phyloP scores from a whole-genome alignment of 2,329 filamentous ascomycete genomes.

The Colletotrichum coccodes region DNA sequence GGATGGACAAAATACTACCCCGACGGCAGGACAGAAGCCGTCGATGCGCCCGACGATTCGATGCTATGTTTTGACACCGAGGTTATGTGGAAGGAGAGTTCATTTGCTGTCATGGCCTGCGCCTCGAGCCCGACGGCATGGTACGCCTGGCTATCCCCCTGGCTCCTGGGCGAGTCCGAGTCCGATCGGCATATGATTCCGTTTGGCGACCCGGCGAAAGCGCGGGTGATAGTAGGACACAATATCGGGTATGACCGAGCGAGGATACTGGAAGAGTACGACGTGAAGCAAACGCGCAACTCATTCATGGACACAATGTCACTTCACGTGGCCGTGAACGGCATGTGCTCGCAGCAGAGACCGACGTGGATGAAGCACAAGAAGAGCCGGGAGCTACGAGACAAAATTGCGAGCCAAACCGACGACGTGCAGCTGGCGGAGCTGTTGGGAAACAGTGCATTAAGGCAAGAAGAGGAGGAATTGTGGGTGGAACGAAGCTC shows the following conservation, averaged over 20 bases:
- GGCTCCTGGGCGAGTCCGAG: constrained; percentile 85
- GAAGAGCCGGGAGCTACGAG: constrained; percentile 86
- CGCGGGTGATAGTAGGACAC: constrained; percentile 88
- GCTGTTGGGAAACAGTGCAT: constrained; percentile 73
- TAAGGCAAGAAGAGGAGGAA: constrained; percentile 89
- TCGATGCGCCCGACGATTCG: constrained; percentile 81
- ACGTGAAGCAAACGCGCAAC: constrained; percentile 82
- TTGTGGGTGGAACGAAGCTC: constrained; percentile 96
- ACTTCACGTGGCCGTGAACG: constrained; percentile 95
- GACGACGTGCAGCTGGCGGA: constrained; percentile 77
- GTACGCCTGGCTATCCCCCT: constrained; percentile 98
- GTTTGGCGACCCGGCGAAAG: constrained; percentile 78
- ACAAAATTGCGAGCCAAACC: constrained; percentile 79
- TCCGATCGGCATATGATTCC: constrained; percentile 86
- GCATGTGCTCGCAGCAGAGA: constrained; percentile 96
- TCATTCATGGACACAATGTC: constrained; percentile 98
- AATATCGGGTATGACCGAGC: constrained; percentile 97
- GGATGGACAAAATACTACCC: constrained; percentile 94
- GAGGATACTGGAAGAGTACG: constrained; percentile 88
- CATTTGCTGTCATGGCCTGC: constrained; percentile 96
- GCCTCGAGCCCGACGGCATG: constrained; percentile 89
- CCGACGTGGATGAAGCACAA: constrained; percentile 98
- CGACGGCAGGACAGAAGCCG: constrained; percentile 76
- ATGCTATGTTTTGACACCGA: constrained; percentile 96
- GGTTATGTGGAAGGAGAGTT: constrained; percentile 93